Conservation (phyloP, 495 filamentous ascomycete species). For the Penicillium argentinense region DNA sequence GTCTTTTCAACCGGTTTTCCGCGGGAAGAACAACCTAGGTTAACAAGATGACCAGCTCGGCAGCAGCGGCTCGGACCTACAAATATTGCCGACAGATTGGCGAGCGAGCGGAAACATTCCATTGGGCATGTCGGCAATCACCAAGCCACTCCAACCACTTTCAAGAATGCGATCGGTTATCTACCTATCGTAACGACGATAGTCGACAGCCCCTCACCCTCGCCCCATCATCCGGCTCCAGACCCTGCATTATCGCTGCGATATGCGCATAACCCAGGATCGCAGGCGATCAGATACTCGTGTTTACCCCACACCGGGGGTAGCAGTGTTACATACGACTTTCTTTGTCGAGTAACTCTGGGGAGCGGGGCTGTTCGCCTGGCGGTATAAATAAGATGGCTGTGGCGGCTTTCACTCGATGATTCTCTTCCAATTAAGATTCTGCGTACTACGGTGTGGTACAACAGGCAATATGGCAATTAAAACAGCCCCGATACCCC, state of each 20-base stretch:
- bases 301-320: not conserved
- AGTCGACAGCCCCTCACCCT: not conserved
- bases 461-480: not conserved
- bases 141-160: not conserved
- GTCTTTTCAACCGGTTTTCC: not conserved
- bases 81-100: slow-evolving; percentile 1
- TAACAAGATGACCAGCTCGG: not conserved
- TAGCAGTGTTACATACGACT: too few relatives aligned
- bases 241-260: not conserved
- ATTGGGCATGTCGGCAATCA: not conserved
- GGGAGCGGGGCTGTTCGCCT: not conserved
- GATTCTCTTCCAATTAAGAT: too few relatives aligned
- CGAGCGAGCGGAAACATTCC: not conserved
- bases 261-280: not conserved
- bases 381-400: too few relatives aligned
- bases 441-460: too few relatives aligned
- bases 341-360: not conserved
- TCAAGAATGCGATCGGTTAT: not conserved
- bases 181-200: not conserved
- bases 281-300: too few relatives aligned
- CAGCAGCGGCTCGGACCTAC: not conserved
- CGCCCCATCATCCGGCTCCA: not conserved
- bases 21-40: not conserved
- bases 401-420: too few relatives aligned
- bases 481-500: not conserved